Evolutionary conservation across 208 protist species (phyloP), one percentile per base, ranked within the genome.

Genomic region (Angomonas deanei): DNA sequence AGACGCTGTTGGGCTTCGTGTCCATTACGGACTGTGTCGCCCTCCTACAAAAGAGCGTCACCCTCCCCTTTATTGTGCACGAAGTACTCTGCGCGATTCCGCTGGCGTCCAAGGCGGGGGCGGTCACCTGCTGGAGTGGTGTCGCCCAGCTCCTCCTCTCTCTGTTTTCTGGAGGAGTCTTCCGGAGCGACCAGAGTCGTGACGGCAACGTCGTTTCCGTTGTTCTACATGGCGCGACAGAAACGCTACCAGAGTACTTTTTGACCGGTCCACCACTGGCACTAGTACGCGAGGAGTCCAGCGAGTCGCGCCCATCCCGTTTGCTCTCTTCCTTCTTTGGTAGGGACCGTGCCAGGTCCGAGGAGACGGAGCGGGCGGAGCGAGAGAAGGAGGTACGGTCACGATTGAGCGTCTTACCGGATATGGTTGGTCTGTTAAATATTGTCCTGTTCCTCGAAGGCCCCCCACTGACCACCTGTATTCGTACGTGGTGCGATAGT

Each of bases 271-370:
- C 53, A 13, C 6, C 53, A 54, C 52, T 71, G 24, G 64, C 56
- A 23, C 47, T 61, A 2, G 66, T 65, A n/a, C 36, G 32, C 0
- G 21, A 31, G 23, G 47, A 63, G 28, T n/a, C 55, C 13, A n/a
- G 46, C 3, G n/a, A 46, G 39, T 31, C 33, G 68, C 65, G 68
- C 30, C 47, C 19, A 6, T 52, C 63, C 48, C 73, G 73, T 13
- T 91, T 76, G 80, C 65, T 91, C 55, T 76, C 84, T 1, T 76
- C 80, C 21, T 30, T 87, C 19, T 87, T 79, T 56, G 65, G 68
- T 26, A 48, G 70, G 15, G 39, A 23, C 34, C 30, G 33, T 15
- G 48, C 48, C 13, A 42, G 21, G 34, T 54, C 58, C 3, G 50
- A 59, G 19, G 28, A 31, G 53, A 34, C 31, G 49, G 72, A 42